Base-by-base conservation (phyloP, 331 rosid species). In the Acacia pycnantha region DNA sequence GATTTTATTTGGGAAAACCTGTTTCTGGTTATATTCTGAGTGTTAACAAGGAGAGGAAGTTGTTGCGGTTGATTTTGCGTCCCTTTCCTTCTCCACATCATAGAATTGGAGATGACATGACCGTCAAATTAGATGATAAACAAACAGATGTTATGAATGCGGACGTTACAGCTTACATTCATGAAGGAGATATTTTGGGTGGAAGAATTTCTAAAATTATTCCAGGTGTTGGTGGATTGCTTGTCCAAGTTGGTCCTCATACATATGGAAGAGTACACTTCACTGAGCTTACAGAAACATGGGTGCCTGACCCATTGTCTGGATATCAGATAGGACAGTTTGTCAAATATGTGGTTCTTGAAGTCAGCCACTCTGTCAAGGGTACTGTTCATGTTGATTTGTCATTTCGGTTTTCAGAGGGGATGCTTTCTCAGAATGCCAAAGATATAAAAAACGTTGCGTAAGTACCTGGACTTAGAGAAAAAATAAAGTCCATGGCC, bases 151-250 rank as follows among this genome's bases (percentile, higher is more conserved):
- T 51, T 69, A 43, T 40, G 70, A 81, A 79, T 76, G 89, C 82
- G 64, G 87, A 87, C 75, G 73, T 77, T 18, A 51, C 86, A 44
- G 88, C 88, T 46, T 82, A 87, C 85, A 68, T 92, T 84, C 87
- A 79, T 24, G 86, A 90, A 88, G 97, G 99, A 78, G 88, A 89
- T 77, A 74, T 79, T 77, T 54, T 93, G 56, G 98, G 94, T 76
- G 99, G 97, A 70, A 90, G 91, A 80, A 83, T 95, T 83, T 89
- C 92, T 53, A 93, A 90, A 91, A 75, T 86, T 65, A 88, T 90
- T 88, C 90, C 93, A 16, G 98, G 98, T 80, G 90, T 92, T 79
- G 88, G 97, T 85, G 99, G 99, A 33, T 78, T 95, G 89, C 88
- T 82, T 0, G 97, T 95, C 78, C 97, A 91, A 92, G 82, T 95